These are phyloP conservation scores for Cyberlindnera misumaiensis DNA, from an alignment of 805 yeast species.

Conservation along the genomic window DNA sequence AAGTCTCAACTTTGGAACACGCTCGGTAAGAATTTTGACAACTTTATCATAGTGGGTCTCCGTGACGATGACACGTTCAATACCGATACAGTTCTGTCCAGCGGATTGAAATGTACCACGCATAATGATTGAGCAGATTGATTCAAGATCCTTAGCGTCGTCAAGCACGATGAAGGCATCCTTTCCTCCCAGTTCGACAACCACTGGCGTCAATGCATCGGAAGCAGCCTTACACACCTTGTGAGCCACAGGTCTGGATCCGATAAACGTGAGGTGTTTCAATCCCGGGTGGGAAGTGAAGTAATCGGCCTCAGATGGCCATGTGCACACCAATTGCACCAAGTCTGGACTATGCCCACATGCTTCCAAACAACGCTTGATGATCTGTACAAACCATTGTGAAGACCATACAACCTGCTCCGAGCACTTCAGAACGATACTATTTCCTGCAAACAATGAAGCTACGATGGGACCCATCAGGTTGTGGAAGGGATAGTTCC, in stretches of 20 bases:
- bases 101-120: conserved; percentile 96
- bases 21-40: conserved; percentile 45
- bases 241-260: conserved; percentile 92
- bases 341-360: conserved; percentile 75
- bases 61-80: conserved; percentile 85
- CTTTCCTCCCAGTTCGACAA: conserved; percentile 94
- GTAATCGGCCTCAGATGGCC: conserved; percentile 83
- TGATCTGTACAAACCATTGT: conserved; percentile 63
- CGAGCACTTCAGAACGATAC: conserved; percentile 86
- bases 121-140: conserved; percentile 73
- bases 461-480: conserved; percentile 90
- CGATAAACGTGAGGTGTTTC: conserved; percentile 89
- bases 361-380: conserved; percentile 61
- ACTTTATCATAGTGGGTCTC: conserved; percentile 60
- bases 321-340: conserved; percentile 83
- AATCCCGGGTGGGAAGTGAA: conserved; percentile 79
- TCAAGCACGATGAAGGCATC: conserved; percentile 87
- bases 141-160: conserved; percentile 52
- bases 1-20: conserved; percentile 58
- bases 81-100: conserved; percentile 97
- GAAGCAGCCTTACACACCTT: conserved; percentile 80
- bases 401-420: conserved; percentile 97
- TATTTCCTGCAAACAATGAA: conserved; percentile 84
- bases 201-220: conserved; percentile 84
- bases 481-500: conserved; percentile 98